Evolutionary conservation across 78 protist species (phyloP).

Genomic region (Dictyostelium firmibasis): DNA sequence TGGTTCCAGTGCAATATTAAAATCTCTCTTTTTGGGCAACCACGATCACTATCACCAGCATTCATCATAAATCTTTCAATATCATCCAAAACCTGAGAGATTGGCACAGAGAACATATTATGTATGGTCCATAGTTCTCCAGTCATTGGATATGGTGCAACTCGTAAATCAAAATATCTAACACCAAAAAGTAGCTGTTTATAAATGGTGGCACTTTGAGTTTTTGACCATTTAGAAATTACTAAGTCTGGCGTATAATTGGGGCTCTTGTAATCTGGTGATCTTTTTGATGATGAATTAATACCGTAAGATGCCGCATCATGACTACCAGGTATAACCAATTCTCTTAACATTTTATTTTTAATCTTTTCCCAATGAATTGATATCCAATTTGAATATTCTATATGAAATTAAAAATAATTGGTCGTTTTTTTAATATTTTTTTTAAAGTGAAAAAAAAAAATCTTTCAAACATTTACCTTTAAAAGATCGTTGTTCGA

Average conservation of each 20-base stretch:
- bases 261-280: neutral
- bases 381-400: conserved; percentile 7
- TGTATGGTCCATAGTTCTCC: neutral
- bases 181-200: neutral
- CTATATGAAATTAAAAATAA: no score
- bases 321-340: neutral
- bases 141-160: neutral
- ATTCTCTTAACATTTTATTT: neutral
- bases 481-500: neutral
- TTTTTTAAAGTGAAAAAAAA: no score
- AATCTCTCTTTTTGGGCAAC: conserved; percentile 9
- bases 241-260: neutral
- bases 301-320: conserved; percentile 11
- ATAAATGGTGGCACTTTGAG: conserved; percentile 4
- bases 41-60: no score
- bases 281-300: neutral
- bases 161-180: conserved; percentile 10
- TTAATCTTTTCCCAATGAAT: conserved; percentile 12
- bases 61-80: conserved; percentile 1
- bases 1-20: conserved; percentile 10
- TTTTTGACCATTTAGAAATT: conserved; percentile 4
- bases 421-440: no score
- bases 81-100: neutral
- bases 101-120: conserved; percentile 2
- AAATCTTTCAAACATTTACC: neutral